Base-by-base conservation (phyloP, 2,329 filamentous ascomycete species). In the Bisporella sp. region DNA sequence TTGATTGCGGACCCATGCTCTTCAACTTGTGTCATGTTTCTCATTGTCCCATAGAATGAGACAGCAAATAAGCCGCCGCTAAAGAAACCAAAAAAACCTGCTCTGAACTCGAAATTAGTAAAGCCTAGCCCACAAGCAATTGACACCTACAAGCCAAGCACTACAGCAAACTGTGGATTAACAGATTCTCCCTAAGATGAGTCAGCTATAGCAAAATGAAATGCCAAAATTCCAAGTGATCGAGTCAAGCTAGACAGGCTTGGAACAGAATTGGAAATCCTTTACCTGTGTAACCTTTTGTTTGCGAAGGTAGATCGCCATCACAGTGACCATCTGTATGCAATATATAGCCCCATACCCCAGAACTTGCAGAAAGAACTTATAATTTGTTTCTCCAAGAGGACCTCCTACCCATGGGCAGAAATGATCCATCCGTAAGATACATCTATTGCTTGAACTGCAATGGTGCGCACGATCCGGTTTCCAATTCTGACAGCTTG, bases 401-500 rank as follows among this genome's bases (percentile, higher is more conserved):
- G 96, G 87, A 28, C 92, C 93, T 4, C 92, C 92, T n/a, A 95
- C 91, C 87, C 83, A 97, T 0, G 92, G 93, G 63, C 93, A 99
- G 62, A 91, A 93, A 64, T 97, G 92, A 56, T 97, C 92, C 86
- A 96, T 93, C 62, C 93, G 93, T 40, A 78, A 73, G 28, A 95
- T 86, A 63, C 92, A 97, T 41, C 89, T 86, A 81, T 68, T 96
- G 95, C 81, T 73, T 63, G 95, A 88, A 47, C 84, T 83, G 62
- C 87, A 95, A 68, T 97, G 91, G 64, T 95, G 89, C 1, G 86
- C 79, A 4, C 91, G 78, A 62, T 96, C 92, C 0, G 86, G 84
- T 67, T 96, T 96, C 81, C 87, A 96, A 57, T 85, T 88, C 50
- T 79, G 79, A 66, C 92, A 99, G 47, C 81, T 78, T 4, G 83